Base-by-base conservation (phyloP, 2,329 filamentous ascomycete genomes). In the Allantophomopsis cytisporea region DNA sequence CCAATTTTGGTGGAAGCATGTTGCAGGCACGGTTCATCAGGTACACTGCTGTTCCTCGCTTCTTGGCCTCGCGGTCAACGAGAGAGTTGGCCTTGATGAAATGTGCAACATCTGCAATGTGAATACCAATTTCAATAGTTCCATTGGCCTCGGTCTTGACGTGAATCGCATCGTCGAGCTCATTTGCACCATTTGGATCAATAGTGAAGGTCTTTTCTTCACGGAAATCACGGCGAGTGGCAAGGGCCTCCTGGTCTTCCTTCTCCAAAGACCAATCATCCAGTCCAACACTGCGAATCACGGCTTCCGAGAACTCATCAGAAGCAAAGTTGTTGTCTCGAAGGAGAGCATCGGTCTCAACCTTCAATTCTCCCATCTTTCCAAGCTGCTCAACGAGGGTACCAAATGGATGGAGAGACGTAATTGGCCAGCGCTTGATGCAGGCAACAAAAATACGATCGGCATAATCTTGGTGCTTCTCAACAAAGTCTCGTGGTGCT, bases 341-440 rank as follows among this genome's bases (percentile, higher is more conserved):
- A 38, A 98, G 75, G 41, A 98, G 75, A 42, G 91, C 91, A 65
- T 98, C 91, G 2, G 91, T 98, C 65, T 98, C 91, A 42, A 98
- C 89, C 65, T 88, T 94, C 50, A 94, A 72, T 57, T 98, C 87
- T 49, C 91, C 91, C 84, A 96, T 96, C 58, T 86, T 85, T 45
- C 91, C 91, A 39, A 98, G 80, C 63, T 94, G 86, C 64, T 98
- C 91, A 39, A 96, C 88, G 36, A 98, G 77, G 7, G 91, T 98
- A 57, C 91, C 91, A 54, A 98, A 98, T 23, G 91, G 91, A 64
- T 98, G 91, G 41, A 98, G 76, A n/a, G 91, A 98, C 20, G 91
- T 98, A 54, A 98, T 98, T 46, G 91, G 91, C 91, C 91, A 98
- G 56, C 91, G 79, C 73, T 98, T 98, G 64, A 98, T 98, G 66